Percentiles rank a stretch among this genome's conserved stretches.
These are phyloP conservation scores for Trichoderma parareesei DNA, from an alignment of 495 filamentous ascomycete genomes.

Conservation along the genomic window DNA sequence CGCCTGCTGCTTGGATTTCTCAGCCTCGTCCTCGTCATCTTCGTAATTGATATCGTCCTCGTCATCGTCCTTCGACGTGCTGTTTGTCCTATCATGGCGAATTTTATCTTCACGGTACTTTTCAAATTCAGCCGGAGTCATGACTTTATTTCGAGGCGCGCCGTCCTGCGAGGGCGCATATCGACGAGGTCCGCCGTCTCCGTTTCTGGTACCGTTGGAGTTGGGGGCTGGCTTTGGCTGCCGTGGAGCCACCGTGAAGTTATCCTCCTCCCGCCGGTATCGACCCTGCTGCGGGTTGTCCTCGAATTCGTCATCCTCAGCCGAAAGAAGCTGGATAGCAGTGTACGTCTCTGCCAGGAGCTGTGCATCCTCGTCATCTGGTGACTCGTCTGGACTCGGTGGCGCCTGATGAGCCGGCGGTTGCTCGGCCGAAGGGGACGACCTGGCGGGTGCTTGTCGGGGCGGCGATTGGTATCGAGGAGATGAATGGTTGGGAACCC, in stretches of 20 bases:
- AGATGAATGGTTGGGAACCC: conserved; percentile 27
- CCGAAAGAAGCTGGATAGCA: conserved; percentile 37
- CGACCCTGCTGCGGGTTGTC: neutral
- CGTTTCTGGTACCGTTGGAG: neutral
- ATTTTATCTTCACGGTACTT: conserved; percentile 74
- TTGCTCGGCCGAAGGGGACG: neutral
- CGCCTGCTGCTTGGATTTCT: conserved; percentile 62
- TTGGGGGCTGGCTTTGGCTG: neutral
- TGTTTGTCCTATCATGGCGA: conserved; percentile 30
- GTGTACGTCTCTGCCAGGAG: conserved; percentile 56
- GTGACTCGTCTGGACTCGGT: neutral
- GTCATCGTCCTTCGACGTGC: conserved; percentile 36
- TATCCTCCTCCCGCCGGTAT: conserved; percentile 11
- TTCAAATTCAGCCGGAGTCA: conserved; percentile 86
- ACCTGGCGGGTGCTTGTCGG: neutral
- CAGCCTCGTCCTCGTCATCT: conserved; percentile 79
- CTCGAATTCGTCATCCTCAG: conserved; percentile 4
- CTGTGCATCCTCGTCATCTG: conserved; percentile 60
- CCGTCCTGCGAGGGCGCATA: conserved; percentile 31
- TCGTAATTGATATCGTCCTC: conserved; percentile 53
- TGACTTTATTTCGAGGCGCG: conserved; percentile 58
- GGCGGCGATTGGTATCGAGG: conserved; percentile 15
- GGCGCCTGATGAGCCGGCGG: neutral
- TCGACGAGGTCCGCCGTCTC: conserved; percentile 37
- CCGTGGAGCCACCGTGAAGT: conserved; percentile 9